Evolutionary conservation across 2,329 filamentous ascomycete species (phyloP).

Genomic region (Scedosporium dehoogii): DNA sequence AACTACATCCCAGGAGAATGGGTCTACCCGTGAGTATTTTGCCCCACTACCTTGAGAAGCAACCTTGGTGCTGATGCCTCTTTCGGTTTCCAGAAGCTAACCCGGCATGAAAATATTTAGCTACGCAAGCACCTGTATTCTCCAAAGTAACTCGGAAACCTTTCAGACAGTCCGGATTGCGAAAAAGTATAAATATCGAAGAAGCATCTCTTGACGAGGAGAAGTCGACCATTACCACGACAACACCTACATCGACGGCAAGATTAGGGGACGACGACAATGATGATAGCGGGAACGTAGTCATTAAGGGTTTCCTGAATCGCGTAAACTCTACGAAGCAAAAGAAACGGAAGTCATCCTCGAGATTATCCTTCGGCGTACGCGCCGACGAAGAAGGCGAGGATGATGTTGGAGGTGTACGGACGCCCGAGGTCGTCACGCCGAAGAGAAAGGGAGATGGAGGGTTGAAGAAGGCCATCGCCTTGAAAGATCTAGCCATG

Average conservation of each 20-base stretch:
- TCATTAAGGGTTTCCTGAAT: constrained; percentile 36
- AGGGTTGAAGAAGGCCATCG: constrained; percentile 38
- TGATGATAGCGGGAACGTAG: constrained; percentile 35
- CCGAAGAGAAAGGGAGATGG: constrained; percentile 59
- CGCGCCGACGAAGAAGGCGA: constrained; percentile 43
- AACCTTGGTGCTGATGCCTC: constrained; percentile 15
- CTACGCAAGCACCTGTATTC: constrained; percentile 6
- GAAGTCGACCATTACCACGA: constrained; percentile 6
- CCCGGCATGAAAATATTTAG: constrained; percentile 1
- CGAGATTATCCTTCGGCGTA: constrained; percentile 69
- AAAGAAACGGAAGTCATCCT: constrained; percentile 57
- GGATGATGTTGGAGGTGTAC: constrained; percentile 21
- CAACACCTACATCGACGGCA: constrained; percentile 10
- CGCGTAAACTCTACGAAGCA: constrained; percentile 42
- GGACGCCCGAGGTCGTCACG: constrained; percentile 42
- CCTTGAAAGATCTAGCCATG: constrained; percentile 41
- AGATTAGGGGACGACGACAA: constrained; percentile 26
- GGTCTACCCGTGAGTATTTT: not conserved
- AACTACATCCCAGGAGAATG: not conserved
- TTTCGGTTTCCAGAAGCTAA: constrained; percentile 10
- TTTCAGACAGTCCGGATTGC: constrained; percentile 47
- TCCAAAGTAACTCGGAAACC: constrained; percentile 39
- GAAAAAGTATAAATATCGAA: constrained; percentile 42
- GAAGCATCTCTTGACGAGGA: constrained; percentile 16
- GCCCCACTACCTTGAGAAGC: not conserved